Conservation (phyloP, 306 rosid genomes). For the Cicer pinnatifidum region DNA sequence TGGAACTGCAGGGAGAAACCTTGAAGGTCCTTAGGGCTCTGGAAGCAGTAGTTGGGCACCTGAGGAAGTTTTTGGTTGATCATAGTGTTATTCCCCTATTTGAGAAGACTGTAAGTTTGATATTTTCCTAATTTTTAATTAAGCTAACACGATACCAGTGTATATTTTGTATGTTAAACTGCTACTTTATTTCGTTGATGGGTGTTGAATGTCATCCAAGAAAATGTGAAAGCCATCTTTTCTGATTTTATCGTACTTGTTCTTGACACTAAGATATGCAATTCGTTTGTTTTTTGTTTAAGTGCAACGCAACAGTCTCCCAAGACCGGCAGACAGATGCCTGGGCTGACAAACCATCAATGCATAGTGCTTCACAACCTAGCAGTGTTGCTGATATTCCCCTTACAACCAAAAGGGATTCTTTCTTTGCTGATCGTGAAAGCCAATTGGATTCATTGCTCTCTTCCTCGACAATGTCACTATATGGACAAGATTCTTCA, state of each 20-base stretch:
- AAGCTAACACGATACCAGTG: not conserved
- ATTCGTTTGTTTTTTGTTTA: conserved; percentile 42
- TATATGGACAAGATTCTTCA: conserved; percentile 72
- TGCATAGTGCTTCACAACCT: conserved; percentile 67
- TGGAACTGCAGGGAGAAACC: conserved; percentile 92
- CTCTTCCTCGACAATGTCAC: conserved; percentile 66
- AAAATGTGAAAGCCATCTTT: conserved; percentile 15
- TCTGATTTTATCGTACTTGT: conserved; percentile 12
- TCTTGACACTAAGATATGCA: conserved; percentile 21
- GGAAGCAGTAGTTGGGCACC: conserved; percentile 86
- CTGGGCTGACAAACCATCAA: conserved; percentile 70
- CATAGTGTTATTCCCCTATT: conserved; percentile 94
- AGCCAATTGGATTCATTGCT: conserved; percentile 73
- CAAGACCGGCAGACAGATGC: conserved; percentile 74
- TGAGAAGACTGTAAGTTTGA: conserved; percentile 82
- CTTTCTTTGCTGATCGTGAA: conserved; percentile 72
- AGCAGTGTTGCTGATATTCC: conserved; percentile 56
- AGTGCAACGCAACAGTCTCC: conserved; percentile 63
- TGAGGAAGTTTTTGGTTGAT: conserved; percentile 95
- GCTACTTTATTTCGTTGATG: conserved; percentile 31
- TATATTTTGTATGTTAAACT: conserved; percentile 4
- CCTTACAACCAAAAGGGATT: conserved; percentile 67
- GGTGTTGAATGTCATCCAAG: conserved; percentile 16
- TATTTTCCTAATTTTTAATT: conserved; percentile 1
- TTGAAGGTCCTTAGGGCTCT: conserved; percentile 83